Evolutionary conservation across 306 rosid species (phyloP), one percentile per base, ranked within the genome.

Genomic region (Mucuna pruriens): DNA sequence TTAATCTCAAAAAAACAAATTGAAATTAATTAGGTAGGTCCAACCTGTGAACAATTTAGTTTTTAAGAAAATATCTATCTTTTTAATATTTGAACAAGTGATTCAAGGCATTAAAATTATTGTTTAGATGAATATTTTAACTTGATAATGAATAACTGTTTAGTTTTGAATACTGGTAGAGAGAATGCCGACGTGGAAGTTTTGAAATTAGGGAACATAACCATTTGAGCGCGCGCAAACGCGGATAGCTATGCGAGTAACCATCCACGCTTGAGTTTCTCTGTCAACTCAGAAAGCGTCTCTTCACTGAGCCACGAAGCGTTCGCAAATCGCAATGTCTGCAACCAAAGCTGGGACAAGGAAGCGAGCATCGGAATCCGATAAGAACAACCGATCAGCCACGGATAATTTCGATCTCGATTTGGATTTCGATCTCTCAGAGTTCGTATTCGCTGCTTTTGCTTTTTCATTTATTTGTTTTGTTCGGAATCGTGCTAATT

Each of bases 341-440:
- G 76, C 90, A 36, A 75, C 83, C 78, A 92, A 87, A 91, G 6
- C 82, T 15, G 85, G 64, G 15, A 51, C 83, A 40, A 92, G 82
- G 90, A 90, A 91, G 84, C 88, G 90, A 62, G 85, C 34, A 39
- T 57, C 89, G 7, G 92, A 86, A 15, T 66, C 89, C 49, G 89
- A 79, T 9, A 86, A 88, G 87, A 84, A 78, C 44, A 93, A 80
- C 68, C 90, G 88, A 46, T 63, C 84, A 71, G 25, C 74, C 22
- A 36, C 71, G 5, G 77, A 87, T 44, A 81, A 77, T 55, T 69
- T 86, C 39, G 85, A 86, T 60, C 82, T 91, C 79, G 84, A 84
- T 16, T 82, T 91, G 76, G 94, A 93, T 67, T 85, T 92, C 80
- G 96, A 93, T 74, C 84, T 94, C 68, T 91, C 97, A 40, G 89